Percentiles rank a stretch among this genome's conserved stretches.
phyloP scores from a whole-genome alignment of 768 basidiomycete species.

The Tricholoma bakamatsutake region DNA sequence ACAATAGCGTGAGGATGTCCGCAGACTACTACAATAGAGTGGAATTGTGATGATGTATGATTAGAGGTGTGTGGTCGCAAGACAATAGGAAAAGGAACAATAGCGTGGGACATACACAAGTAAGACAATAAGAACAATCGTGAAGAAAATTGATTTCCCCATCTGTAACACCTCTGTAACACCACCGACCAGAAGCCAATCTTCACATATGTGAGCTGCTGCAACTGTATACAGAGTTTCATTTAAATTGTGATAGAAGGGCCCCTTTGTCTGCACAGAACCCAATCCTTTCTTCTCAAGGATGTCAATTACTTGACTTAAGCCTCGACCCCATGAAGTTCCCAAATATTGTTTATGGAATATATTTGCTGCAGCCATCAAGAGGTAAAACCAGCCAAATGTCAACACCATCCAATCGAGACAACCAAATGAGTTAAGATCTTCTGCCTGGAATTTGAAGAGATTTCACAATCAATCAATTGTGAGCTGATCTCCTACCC shows the following conservation, averaged over 20 bases:
- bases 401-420: slow-evolving; percentile 26
- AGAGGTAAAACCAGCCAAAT: slow-evolving; percentile 37
- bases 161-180: too few relatives aligned
- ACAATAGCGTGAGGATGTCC: too few relatives aligned
- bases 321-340: slow-evolving; percentile 19
- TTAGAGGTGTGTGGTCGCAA: too few relatives aligned
- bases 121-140: too few relatives aligned
- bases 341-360: slow-evolving; percentile 37
- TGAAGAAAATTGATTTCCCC: too few relatives aligned
- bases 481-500: slow-evolving; percentile 36
- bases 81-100: too few relatives aligned
- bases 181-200: slow-evolving; percentile 26
- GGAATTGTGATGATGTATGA: too few relatives aligned
- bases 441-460: slow-evolving; percentile 26
- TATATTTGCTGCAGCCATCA: slow-evolving; percentile 34
- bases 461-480: slow-evolving; percentile 30
- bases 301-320: slow-evolving; percentile 25
- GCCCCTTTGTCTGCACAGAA: slow-evolving; percentile 19
- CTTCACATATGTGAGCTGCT: slow-evolving; percentile 30
- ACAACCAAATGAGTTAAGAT: slow-evolving; percentile 32
- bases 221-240: slow-evolving; percentile 30
- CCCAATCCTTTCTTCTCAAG: slow-evolving; percentile 25
- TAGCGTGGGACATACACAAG: too few relatives aligned
- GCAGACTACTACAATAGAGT: too few relatives aligned
- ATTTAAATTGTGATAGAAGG: slow-evolving; percentile 28